Conservation (phyloP, 2,329 filamentous ascomycete genomes). For the Thielaviopsis musarum region DNA sequence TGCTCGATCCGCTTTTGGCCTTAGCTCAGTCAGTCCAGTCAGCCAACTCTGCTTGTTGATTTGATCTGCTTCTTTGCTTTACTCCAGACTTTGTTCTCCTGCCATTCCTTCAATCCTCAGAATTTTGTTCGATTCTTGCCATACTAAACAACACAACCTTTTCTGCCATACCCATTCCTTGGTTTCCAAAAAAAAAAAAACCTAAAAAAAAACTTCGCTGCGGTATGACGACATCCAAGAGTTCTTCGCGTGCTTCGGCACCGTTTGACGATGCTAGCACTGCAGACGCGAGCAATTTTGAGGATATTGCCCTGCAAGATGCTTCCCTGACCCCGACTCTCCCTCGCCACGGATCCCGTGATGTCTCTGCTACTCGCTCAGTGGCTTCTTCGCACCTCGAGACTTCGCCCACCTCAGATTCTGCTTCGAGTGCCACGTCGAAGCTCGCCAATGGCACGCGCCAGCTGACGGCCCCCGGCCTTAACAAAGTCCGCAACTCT, state of each 20-base stretch:
- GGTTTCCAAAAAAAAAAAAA: no score
- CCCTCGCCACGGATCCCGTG: conserved; percentile 1
- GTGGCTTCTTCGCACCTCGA: conserved; percentile 19
- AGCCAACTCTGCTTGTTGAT: neutral
- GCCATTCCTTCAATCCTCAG: neutral
- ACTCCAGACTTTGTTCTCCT: neutral
- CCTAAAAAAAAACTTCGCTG: no score
- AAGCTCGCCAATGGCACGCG: conserved; percentile 3
- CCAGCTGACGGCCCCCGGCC: conserved; percentile 5
- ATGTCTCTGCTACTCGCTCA: conserved; percentile 19
- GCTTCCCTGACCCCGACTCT: conserved; percentile 20
- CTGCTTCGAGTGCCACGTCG: neutral
- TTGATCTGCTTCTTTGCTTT: neutral
- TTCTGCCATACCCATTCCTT: neutral
- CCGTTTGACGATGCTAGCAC: conserved; percentile 57
- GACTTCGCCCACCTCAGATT: conserved; percentile 17
- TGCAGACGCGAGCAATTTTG: conserved; percentile 67
- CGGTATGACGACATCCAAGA: conserved; percentile 67
- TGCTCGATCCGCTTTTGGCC: no score
- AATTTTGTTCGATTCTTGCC: neutral
- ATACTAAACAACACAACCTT: neutral
- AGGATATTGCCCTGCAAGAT: conserved; percentile 79
- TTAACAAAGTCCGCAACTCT: conserved; percentile 15
- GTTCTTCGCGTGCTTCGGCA: conserved; percentile 71
- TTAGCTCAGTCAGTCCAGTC: no score